Conservation (phyloP, 345 rosid species). For the Camelina laxa region DNA sequence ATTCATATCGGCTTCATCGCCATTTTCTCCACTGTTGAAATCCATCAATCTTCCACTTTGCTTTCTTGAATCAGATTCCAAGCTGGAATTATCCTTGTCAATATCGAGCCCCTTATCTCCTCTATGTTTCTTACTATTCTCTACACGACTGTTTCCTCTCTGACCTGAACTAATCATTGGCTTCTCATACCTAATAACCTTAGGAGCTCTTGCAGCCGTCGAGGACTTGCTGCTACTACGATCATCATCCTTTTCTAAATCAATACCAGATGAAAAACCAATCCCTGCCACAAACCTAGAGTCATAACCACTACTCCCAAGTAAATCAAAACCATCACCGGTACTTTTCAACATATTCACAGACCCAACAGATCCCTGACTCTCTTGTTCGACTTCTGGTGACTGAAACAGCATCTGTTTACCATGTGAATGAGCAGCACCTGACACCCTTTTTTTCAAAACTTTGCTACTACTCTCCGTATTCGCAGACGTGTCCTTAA, state of each 20-base stretch:
- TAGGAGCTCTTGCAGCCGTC: conserved; percentile 72
- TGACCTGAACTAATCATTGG: conserved; percentile 51
- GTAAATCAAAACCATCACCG: conserved; percentile 50
- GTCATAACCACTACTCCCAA: conserved; percentile 32
- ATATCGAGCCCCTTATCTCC: conserved; percentile 72
- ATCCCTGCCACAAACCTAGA: conserved; percentile 48
- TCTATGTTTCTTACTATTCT: conserved; percentile 83
- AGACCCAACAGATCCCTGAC: conserved; percentile 57
- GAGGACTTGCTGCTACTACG: conserved; percentile 84
- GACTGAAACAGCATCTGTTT: conserved; percentile 46
- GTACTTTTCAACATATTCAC: conserved; percentile 42
- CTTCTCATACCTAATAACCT: conserved; percentile 57
- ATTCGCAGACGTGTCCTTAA: conserved; percentile 53
- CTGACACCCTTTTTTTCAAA: conserved; percentile 69
- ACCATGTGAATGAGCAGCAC: conserved; percentile 43
- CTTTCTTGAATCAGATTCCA: conserved; percentile 77
- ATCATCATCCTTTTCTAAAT: conserved; percentile 70
- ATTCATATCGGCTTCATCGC: conserved; percentile 47
- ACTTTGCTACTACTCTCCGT: conserved; percentile 55
- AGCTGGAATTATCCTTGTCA: conserved; percentile 78
- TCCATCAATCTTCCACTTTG: conserved; percentile 53
- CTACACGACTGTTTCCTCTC: conserved; percentile 54
- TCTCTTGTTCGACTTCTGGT: conserved; percentile 46
- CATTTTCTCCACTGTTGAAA: conserved; percentile 56
- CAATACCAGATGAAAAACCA: conserved; percentile 57